Conservation (phyloP, 140 eudicot species). For the Flaveria floridana region DNA sequence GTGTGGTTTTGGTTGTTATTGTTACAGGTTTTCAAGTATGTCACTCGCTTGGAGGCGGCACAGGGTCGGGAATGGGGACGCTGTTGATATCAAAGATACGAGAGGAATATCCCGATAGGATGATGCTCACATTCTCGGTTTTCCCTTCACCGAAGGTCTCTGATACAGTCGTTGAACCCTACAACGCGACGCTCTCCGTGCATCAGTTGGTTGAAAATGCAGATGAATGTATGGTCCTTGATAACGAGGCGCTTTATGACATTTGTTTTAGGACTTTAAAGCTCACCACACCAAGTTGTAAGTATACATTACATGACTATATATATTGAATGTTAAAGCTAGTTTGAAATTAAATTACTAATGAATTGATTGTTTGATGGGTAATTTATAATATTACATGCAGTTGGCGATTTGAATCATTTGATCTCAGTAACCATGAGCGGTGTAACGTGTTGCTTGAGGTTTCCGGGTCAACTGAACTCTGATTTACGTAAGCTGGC, state of each 20-base stretch:
- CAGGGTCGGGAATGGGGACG: constrained; percentile 68
- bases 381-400: background rate
- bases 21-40: constrained; percentile 64
- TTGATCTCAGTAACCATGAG: constrained; percentile 65
- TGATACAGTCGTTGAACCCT: constrained; percentile 68
- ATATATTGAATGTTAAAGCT: background rate
- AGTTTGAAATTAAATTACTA: background rate
- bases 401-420: constrained; percentile 61
- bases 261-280: constrained; percentile 68
- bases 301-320: constrained; percentile 34
- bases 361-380: background rate
- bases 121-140: constrained; percentile 68
- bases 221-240: constrained; percentile 65
- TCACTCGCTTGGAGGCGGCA: constrained; percentile 73
- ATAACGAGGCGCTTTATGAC: constrained; percentile 66
- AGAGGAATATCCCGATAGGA: constrained; percentile 72
- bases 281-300: constrained; percentile 69
- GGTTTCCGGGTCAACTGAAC: constrained; percentile 66
- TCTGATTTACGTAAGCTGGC: constrained; percentile 61
- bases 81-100: constrained; percentile 60
- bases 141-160: constrained; percentile 68
- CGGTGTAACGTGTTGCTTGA: constrained; percentile 63
- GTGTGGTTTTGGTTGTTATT: background rate
- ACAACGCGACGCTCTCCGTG: constrained; percentile 64
- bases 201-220: constrained; percentile 76